phyloP scores from a whole-genome alignment of 805 yeast species.

The Candida vaughaniae region DNA sequence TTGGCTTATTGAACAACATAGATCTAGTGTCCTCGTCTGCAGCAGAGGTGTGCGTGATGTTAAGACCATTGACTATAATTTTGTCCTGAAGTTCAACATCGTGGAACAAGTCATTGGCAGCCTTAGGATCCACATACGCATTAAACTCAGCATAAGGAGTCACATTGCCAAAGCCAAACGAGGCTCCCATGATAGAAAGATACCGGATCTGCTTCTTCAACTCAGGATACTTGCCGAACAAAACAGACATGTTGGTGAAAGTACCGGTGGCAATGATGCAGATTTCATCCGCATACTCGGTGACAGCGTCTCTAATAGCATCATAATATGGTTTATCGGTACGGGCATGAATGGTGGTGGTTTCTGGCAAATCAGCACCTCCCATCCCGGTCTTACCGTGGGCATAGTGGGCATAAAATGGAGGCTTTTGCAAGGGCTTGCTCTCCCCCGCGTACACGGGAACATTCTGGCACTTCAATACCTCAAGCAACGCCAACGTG shows the following conservation, averaged over 20 bases:
- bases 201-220: constrained; percentile 46
- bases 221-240: constrained; percentile 57
- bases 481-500: constrained; percentile 64
- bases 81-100: constrained; percentile 48
- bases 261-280: constrained; percentile 76
- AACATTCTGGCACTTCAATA: constrained; percentile 48
- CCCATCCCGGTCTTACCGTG: constrained; percentile 80
- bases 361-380: constrained; percentile 64
- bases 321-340: constrained; percentile 29
- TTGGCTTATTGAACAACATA: constrained; percentile 25
- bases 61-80: constrained; percentile 60
- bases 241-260: constrained; percentile 64
- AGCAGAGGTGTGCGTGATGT: constrained; percentile 65
- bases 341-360: constrained; percentile 29
- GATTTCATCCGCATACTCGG: constrained; percentile 45
- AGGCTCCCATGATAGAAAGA: constrained; percentile 80
- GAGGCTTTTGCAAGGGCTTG: constrained; percentile 52
- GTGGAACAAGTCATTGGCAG: constrained; percentile 58
- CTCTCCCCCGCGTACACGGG: constrained; percentile 69
- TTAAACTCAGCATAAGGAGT: constrained; percentile 71
- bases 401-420: constrained; percentile 56
- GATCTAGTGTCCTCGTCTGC: constrained; percentile 34
- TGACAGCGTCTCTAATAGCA: constrained; percentile 44
- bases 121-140: constrained; percentile 70
- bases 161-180: constrained; percentile 48